Conservation (phyloP, 257 asterid genomes). For the Penstemon barbatus region DNA sequence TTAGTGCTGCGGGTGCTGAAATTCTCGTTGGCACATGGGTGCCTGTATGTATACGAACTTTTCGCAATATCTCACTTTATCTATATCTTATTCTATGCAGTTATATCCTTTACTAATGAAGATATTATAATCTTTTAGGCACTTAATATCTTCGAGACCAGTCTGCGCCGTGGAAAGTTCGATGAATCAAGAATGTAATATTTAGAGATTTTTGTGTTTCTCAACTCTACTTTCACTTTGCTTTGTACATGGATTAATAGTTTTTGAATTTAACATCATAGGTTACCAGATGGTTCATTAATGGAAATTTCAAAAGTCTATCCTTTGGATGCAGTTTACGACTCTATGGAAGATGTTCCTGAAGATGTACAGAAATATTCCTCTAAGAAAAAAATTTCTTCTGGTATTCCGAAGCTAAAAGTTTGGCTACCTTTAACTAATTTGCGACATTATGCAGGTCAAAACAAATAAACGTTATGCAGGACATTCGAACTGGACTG, state of each 20-base stretch:
- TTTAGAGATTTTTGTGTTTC: background rate
- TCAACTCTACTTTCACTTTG: background rate
- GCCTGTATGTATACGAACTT: constrained; percentile 62
- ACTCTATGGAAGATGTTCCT: constrained; percentile 91
- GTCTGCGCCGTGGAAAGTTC: constrained; percentile 90
- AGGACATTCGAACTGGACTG: constrained; percentile 91
- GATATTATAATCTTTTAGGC: constrained; percentile 47
- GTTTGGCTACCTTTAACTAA: background rate
- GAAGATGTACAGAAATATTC: constrained; percentile 59
- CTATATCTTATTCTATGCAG: background rate
- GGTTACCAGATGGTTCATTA: constrained; percentile 96
- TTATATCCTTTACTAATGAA: constrained; percentile 18
- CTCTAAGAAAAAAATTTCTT: constrained; percentile 13
- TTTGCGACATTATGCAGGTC: constrained; percentile 48
- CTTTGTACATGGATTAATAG: constrained; percentile 21
- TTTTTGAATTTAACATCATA: constrained; percentile 30
- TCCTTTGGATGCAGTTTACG: constrained; percentile 93
- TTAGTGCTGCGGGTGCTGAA: constrained; percentile 97
- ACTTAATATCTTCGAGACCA: constrained; percentile 82
- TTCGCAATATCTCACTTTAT: constrained; percentile 3
- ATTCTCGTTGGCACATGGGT: constrained; percentile 99
- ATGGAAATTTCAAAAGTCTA: constrained; percentile 91
- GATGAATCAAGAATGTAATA: constrained; percentile 90
- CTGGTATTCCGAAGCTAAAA: background rate
- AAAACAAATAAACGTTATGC: constrained; percentile 88